Conservation (phyloP, 2,329 filamentous ascomycete species). For the Exserohilum rostratum region DNA sequence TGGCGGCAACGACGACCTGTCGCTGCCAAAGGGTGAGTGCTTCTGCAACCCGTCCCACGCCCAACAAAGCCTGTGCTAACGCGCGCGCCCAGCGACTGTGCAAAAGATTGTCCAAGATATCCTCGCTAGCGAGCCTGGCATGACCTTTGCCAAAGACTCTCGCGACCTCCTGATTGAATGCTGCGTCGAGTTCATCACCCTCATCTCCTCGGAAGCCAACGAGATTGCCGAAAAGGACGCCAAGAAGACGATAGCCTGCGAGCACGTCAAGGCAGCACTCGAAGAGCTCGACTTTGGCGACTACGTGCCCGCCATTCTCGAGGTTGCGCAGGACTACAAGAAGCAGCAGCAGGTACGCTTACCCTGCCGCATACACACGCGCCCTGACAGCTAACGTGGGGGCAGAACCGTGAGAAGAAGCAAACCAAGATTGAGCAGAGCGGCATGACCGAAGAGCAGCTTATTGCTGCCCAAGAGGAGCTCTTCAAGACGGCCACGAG, state of each 20-base stretch:
- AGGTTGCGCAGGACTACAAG: constrained; percentile 89
- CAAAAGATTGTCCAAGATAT: constrained; percentile 94
- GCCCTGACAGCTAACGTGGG: constrained; percentile 18
- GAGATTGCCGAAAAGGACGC: constrained; percentile 98
- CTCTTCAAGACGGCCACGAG: constrained; percentile 83
- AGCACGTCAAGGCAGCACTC: constrained; percentile 94
- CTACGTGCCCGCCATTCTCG: constrained; percentile 85
- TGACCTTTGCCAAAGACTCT: constrained; percentile 93
- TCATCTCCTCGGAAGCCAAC: constrained; percentile 98
- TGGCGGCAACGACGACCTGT: constrained; percentile 52
- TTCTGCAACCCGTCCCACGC: background rate
- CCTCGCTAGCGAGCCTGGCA: constrained; percentile 74
- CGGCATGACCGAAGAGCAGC: constrained; percentile 87
- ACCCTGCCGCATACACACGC: background rate
- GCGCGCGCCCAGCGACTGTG: constrained; percentile 62
- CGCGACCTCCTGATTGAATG: constrained; percentile 96
- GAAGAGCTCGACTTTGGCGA: constrained; percentile 91
- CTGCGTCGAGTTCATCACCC: constrained; percentile 98
- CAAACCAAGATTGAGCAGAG: constrained; percentile 96
- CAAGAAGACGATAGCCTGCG: constrained; percentile 98
- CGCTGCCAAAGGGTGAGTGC: constrained; percentile 48
- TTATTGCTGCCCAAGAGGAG: constrained; percentile 87
- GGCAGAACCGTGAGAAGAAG: constrained; percentile 90
- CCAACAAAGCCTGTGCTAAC: background rate
- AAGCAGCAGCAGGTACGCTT: constrained; percentile 81